phyloP scores from a whole-genome alignment of 202 grass and related monocot genomes.

The Schoenoplectus triqueter region DNA sequence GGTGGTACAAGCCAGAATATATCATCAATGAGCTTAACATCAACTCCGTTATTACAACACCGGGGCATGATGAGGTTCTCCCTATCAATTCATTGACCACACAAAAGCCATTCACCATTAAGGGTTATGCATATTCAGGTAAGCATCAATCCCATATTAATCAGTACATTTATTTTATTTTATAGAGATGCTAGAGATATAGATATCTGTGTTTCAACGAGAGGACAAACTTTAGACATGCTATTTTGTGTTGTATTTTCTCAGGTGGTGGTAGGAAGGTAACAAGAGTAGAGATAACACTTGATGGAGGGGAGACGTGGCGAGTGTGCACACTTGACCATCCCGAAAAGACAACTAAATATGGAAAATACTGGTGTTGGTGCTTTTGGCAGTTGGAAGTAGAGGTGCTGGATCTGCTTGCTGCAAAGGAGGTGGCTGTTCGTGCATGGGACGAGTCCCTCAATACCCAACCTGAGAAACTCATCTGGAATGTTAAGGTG shows the following conservation, averaged over 20 bases:
- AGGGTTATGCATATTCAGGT: conserved; percentile 89
- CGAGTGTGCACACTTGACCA: conserved; percentile 55
- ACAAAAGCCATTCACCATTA: conserved; percentile 62
- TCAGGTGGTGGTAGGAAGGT: conserved; percentile 76
- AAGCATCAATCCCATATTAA: background rate
- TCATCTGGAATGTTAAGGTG: conserved; percentile 90
- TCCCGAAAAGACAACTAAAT: conserved; percentile 64
- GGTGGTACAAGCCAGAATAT: conserved; percentile 96
- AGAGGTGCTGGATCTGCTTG: conserved; percentile 58
- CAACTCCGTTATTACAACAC: conserved; percentile 78
- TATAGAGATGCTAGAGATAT: background rate
- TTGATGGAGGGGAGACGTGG: conserved; percentile 70
- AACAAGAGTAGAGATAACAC: conserved; percentile 67
- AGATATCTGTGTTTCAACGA: too few relatives aligned
- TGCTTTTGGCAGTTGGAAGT: conserved; percentile 76
- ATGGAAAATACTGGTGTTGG: conserved; percentile 89
- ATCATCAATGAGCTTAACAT: conserved; percentile 89
- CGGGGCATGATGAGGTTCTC: conserved; percentile 57
- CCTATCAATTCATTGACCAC: conserved; percentile 72
- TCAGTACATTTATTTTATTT: background rate
- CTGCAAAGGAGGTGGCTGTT: conserved; percentile 66
- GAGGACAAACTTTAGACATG: too few relatives aligned
- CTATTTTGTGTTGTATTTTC: background rate
- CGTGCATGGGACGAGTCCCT: conserved; percentile 78
- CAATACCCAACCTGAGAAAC: conserved; percentile 72